Percentiles rank a stretch among this genome's conserved stretches.
Evolutionary conservation across 2,329 filamentous ascomycete species (phyloP).

Genomic region (Cucurbitaria berberidis): DNA sequence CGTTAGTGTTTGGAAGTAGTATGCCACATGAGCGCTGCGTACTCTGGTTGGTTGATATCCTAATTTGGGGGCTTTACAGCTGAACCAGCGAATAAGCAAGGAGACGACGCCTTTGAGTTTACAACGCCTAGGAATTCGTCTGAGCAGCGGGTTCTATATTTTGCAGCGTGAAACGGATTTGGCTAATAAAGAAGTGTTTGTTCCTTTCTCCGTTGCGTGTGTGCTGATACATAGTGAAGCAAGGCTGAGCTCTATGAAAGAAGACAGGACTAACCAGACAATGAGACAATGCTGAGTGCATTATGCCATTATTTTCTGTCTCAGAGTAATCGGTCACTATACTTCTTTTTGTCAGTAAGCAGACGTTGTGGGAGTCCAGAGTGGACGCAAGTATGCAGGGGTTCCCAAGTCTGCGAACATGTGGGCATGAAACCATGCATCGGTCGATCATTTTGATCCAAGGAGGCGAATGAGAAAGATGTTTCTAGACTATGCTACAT

Average conservation of each 20-base stretch:
- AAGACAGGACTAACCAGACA: too few relatives aligned
- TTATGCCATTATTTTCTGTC: neutral
- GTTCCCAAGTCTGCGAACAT: neutral
- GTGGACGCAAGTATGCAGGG: neutral
- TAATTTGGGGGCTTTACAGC: neutral
- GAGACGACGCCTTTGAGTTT: neutral
- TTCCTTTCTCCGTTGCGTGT: neutral
- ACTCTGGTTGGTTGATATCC: conserved; percentile 13
- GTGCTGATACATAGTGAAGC: neutral
- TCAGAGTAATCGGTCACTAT: neutral
- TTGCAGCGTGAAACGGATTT: neutral
- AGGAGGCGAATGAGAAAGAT: too few relatives aligned
- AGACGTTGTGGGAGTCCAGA: neutral
- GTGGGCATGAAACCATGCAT: neutral
- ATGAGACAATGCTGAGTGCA: neutral
- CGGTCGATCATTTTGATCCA: too few relatives aligned
- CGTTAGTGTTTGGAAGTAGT: conserved; percentile 5
- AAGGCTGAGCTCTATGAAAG: too few relatives aligned
- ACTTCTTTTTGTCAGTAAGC: neutral
- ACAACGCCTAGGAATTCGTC: neutral
- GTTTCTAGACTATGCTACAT: too few relatives aligned
- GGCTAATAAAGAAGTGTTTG: neutral
- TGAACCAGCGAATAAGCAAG: conserved; percentile 1
- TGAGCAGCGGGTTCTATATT: neutral
- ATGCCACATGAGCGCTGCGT: conserved; percentile 1